Conservation (phyloP, 345 rosid species). For the Salix udensis region DNA sequence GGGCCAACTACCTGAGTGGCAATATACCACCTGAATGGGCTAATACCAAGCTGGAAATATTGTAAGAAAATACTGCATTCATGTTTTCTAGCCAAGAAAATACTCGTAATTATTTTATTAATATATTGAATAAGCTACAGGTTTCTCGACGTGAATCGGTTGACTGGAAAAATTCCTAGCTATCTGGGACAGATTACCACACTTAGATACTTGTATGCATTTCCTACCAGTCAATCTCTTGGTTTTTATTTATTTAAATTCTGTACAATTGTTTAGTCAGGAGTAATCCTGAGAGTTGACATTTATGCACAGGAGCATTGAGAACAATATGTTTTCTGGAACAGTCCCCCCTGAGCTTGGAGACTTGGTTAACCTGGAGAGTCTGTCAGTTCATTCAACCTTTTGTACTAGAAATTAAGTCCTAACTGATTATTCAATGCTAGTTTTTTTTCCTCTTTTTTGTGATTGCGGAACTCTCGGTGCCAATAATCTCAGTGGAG, state of each 20-base stretch:
- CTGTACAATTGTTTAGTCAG: not conserved
- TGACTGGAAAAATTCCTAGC: slow-evolving; percentile 4
- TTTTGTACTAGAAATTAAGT: not conserved
- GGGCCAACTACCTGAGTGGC: slow-evolving; percentile 15
- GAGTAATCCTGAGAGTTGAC: not conserved
- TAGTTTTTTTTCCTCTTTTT: not conserved
- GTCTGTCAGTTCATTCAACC: slow-evolving; percentile 35
- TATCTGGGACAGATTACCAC: slow-evolving; percentile 12
- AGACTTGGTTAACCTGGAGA: slow-evolving; percentile 36
- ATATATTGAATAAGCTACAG: slow-evolving; percentile 4
- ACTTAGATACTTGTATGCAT: slow-evolving; percentile 33
- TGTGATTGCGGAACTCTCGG: slow-evolving; percentile 10
- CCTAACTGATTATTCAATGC: not conserved
- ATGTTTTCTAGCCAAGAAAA: not conserved
- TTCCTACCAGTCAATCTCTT: not conserved
- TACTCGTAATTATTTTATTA: not conserved
- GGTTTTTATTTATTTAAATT: not conserved
- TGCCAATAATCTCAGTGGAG: slow-evolving; percentile 20
- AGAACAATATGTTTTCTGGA: slow-evolving; percentile 35
- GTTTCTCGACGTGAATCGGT: not conserved
- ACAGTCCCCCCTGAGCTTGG: slow-evolving; percentile 41
- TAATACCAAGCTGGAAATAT: slow-evolving; percentile 3
- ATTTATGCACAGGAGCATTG: slow-evolving; percentile 4
- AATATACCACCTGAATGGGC: slow-evolving; percentile 18
- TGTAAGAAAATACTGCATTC: slow-evolving; percentile 6